Evolutionary conservation across 108 stramenopile genomes (phyloP), one percentile per base, ranked within the genome.

Genomic region (Hondaea fermentalgiana): DNA sequence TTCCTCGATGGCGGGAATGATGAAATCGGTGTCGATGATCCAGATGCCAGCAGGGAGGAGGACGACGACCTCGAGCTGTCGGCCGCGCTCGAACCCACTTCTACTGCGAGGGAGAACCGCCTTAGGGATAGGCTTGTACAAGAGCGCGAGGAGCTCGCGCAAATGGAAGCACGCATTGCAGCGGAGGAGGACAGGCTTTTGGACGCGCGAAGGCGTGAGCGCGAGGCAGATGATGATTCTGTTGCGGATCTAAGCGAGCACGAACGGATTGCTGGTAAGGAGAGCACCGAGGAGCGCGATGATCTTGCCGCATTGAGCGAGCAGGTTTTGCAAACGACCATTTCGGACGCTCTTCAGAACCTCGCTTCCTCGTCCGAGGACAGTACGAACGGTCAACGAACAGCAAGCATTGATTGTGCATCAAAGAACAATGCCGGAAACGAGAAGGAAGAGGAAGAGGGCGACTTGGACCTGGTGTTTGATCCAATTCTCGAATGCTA

Each of bases 401-500:
- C 35, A 59, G 59, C 19, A 19, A 23, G 59, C 21, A 23, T n/a
- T 3, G 21, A 59, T 59, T 23, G 2, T 59, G 59, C 59, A 59
- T n/a, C 59, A 59, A 19, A 19, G 2, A 3, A n/a, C n/a, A 28
- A 42, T 69, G 64, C 10, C 42, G 64, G 25, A 42, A 23, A 8
- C 3, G 64, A 17, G 8, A 23, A 10, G 64, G 64, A 69, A 17
- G 64, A 69, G 5, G 14, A 69, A 17, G 42, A 23, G 21, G 42
- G 76, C n/a, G 76, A 83, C 19, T 53, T 83, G 45, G 76, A 83
- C 23, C 76, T 83, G 6, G 76, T 83, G 16, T 83, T 53, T 23
- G 76, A 83, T 23, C 76, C 76, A 16, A 83, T 83, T 4, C 76
- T 83, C 17, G 76, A 83, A 83, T 83, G 76, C 51, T 83, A 83